phyloP scores from a whole-genome alignment of 306 rosid genomes.

The Aeschynomene evenia region DNA sequence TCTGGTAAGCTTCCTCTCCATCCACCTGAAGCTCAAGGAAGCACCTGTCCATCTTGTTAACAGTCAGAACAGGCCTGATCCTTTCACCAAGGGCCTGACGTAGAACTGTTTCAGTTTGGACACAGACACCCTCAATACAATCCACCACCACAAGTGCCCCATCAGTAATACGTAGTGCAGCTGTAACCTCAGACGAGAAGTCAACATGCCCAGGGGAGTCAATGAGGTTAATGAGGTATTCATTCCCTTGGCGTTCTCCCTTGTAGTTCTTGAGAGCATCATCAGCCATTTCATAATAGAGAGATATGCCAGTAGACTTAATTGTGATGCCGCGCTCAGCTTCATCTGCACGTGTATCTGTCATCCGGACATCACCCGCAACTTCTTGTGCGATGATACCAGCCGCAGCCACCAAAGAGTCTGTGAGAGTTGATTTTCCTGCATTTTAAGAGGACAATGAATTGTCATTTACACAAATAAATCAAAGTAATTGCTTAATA shows the following conservation, averaged over 20 bases:
- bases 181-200: conserved; percentile 37
- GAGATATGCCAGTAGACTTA: conserved; percentile 70
- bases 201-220: conserved; percentile 76
- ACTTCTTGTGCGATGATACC: conserved; percentile 70
- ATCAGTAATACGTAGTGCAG: conserved; percentile 28
- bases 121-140: conserved; percentile 68
- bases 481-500: neutral
- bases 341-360: conserved; percentile 56
- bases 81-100: conserved; percentile 74
- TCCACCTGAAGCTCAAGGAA: conserved; percentile 73
- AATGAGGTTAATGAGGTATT: conserved; percentile 65
- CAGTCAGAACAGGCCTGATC: conserved; percentile 62
- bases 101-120: conserved; percentile 67
- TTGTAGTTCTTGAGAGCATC: conserved; percentile 37
- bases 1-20: conserved; percentile 66
- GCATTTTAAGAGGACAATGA: neutral
- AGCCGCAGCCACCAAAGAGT: conserved; percentile 76
- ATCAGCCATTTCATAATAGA: conserved; percentile 60
- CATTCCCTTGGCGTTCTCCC: conserved; percentile 59
- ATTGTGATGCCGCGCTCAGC: conserved; percentile 76
- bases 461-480: neutral
- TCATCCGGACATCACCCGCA: conserved; percentile 48
- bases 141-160: conserved; percentile 78
- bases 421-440: conserved; percentile 61
- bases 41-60: conserved; percentile 77